Evolutionary conservation across 169 alveolate genomes (phyloP).

Genomic region (Cryptosporidium xiaoi): DNA sequence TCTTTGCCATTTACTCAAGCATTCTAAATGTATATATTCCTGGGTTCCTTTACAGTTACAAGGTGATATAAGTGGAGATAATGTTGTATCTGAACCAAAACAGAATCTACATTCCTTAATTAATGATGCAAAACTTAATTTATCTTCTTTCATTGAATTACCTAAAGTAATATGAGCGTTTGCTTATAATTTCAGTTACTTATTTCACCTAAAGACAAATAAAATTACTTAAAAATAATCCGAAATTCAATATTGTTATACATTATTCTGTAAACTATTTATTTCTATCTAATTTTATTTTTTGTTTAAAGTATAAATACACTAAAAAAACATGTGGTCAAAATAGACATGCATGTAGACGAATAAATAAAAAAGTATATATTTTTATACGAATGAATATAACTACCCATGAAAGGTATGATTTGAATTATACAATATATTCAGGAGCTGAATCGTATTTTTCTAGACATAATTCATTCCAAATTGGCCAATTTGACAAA

Average conservation of each 20-base stretch:
- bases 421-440: neutral
- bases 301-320: too few relatives aligned
- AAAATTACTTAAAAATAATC: too few relatives aligned
- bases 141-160: neutral
- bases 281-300: too few relatives aligned
- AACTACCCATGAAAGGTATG: neutral
- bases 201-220: too few relatives aligned
- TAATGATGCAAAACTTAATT: neutral
- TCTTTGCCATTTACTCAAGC: slow-evolving; percentile 85
- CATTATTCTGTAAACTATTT: too few relatives aligned
- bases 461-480: slow-evolving; percentile 9
- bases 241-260: too few relatives aligned
- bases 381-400: neutral
- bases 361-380: neutral
- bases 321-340: neutral
- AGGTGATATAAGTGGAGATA: slow-evolving; percentile 83
- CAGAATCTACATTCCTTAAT: slow-evolving; percentile 57
- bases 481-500: slow-evolving; percentile 25
- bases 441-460: neutral
- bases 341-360: slow-evolving; percentile 3
- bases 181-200: too few relatives aligned
- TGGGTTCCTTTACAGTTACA: slow-evolving; percentile 88
- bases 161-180: too few relatives aligned
- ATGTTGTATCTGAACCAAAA: slow-evolving; percentile 68
- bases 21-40: slow-evolving; percentile 85